Percentiles rank a stretch among this genome's conserved stretches.
Conservation (phyloP, 306 rosid genomes). For the Medicago lupulina region DNA sequence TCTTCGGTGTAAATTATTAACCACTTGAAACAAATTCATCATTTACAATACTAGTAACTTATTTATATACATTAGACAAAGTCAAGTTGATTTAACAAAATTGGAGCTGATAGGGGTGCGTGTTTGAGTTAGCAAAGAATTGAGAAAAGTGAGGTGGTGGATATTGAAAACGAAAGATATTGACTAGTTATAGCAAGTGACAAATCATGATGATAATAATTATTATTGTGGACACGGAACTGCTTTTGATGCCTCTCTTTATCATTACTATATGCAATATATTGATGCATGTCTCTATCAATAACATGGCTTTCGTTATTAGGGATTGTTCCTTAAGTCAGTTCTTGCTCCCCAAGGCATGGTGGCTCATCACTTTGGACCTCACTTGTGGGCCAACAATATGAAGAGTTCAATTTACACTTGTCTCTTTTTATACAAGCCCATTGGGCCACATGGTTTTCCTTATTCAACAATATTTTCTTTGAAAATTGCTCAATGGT, state of each 20-base stretch:
- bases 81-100: neutral
- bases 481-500: too few species aligned
- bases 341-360: conserved; percentile 29
- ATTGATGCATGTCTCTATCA: conserved; percentile 42
- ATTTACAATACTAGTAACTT: too few species aligned
- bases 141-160: conserved; percentile 17
- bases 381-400: conserved; percentile 37
- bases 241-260: conserved; percentile 44
- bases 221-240: conserved; percentile 57
- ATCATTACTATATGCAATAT: conserved; percentile 18
- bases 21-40: too few species aligned
- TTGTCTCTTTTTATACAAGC: conserved; percentile 39
- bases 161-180: conserved; percentile 49
- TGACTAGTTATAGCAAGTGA: conserved; percentile 43
- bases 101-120: conserved; percentile 35
- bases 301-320: conserved; percentile 33
- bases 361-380: conserved; percentile 31
- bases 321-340: conserved; percentile 51
- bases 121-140: conserved; percentile 50
- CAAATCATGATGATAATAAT: neutral
- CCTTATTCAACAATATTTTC: neutral
- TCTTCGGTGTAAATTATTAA: too few species aligned
- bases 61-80: too few species aligned
- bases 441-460: conserved; percentile 37
- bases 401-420: conserved; percentile 30